These are phyloP conservation scores for Suhomyces sp. DNA, from an alignment of 805 yeast species.

Conservation along the genomic window DNA sequence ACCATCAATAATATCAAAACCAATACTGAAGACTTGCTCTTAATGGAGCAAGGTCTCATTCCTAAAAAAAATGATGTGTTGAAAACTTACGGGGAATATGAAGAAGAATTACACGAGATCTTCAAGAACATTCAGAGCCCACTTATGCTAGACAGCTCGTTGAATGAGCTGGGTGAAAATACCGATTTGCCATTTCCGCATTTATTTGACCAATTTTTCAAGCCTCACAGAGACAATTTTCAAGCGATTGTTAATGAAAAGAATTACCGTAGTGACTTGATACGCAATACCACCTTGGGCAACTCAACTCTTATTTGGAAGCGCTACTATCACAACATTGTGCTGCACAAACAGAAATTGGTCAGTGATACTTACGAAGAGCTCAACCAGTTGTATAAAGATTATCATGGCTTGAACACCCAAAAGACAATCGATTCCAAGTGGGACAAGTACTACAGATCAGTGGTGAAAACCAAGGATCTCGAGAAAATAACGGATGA, in stretches of 20 bases:
- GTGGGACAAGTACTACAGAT: slow-evolving; percentile 24
- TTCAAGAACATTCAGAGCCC: slow-evolving; percentile 33
- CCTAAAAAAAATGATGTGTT: slow-evolving; percentile 15
- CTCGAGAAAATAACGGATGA: slow-evolving; percentile 6
- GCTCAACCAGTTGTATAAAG: slow-evolving; percentile 27
- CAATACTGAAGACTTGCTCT: slow-evolving; percentile 30
- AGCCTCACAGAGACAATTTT: slow-evolving; percentile 23
- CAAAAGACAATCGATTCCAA: slow-evolving; percentile 8
- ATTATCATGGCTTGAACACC: slow-evolving; percentile 24
- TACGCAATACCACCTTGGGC: slow-evolving; percentile 18
- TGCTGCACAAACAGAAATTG: slow-evolving; percentile 22
- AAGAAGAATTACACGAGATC: slow-evolving; percentile 29
- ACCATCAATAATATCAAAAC: slow-evolving; percentile 30
- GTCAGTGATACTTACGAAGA: slow-evolving; percentile 25
- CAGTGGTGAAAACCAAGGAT: slow-evolving; percentile 20
- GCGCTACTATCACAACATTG: slow-evolving; percentile 25
- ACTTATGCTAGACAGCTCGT: slow-evolving; percentile 27
- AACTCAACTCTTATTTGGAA: slow-evolving; percentile 35
- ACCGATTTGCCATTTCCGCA: slow-evolving; percentile 19
- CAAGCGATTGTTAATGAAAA: slow-evolving; percentile 26
- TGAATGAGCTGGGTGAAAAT: slow-evolving; percentile 12
- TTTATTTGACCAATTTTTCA: slow-evolving; percentile 20
- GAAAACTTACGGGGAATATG: slow-evolving; percentile 23
- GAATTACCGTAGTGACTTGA: slow-evolving; percentile 26
- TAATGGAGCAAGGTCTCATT: slow-evolving; percentile 9